These are phyloP conservation scores for Millerozyma miso DNA, from an alignment of 805 yeast genomes.

Conservation along the genomic window DNA sequence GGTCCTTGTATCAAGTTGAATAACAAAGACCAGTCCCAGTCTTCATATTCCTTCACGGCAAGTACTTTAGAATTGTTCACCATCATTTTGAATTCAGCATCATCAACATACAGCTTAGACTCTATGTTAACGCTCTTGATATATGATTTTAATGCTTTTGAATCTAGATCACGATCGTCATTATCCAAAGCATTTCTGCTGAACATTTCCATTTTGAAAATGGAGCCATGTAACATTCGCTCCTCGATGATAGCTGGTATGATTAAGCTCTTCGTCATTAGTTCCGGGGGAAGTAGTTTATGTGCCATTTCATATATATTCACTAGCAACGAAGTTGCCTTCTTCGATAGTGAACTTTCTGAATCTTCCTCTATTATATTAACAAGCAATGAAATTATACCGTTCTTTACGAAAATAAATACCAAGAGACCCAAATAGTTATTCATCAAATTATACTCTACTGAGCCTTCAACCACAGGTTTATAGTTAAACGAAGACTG, in stretches of 20 bases:
- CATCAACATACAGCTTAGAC: constrained; percentile 44
- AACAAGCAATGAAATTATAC: constrained; percentile 47
- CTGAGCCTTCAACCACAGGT: constrained; percentile 5
- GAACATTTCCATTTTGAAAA: constrained; percentile 47
- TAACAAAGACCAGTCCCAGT: constrained; percentile 86
- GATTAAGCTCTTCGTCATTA: constrained; percentile 18
- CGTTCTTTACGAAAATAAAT: constrained; percentile 46
- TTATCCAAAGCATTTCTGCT: constrained; percentile 29
- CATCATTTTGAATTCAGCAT: constrained; percentile 59
- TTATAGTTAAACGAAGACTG: constrained; percentile 11
- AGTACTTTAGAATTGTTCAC: constrained; percentile 67
- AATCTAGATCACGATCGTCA: constrained; percentile 9
- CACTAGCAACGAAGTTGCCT: constrained; percentile 61
- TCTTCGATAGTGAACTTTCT: constrained; percentile 46
- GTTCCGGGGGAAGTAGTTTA: constrained; percentile 49
- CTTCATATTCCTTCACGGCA: constrained; percentile 69
- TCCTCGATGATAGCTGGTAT: constrained; percentile 10
- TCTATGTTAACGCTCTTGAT: constrained; percentile 18
- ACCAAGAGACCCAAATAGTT: constrained; percentile 67
- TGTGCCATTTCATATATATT: constrained; percentile 56
- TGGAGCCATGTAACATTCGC: constrained; percentile 27
- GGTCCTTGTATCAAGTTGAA: constrained; percentile 80
- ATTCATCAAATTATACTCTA: constrained; percentile 32
- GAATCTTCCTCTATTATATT: constrained; percentile 36
- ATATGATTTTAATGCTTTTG: constrained; percentile 16